Conservation (phyloP, 129 eudicot species). For the Flaveria sonorensis region DNA sequence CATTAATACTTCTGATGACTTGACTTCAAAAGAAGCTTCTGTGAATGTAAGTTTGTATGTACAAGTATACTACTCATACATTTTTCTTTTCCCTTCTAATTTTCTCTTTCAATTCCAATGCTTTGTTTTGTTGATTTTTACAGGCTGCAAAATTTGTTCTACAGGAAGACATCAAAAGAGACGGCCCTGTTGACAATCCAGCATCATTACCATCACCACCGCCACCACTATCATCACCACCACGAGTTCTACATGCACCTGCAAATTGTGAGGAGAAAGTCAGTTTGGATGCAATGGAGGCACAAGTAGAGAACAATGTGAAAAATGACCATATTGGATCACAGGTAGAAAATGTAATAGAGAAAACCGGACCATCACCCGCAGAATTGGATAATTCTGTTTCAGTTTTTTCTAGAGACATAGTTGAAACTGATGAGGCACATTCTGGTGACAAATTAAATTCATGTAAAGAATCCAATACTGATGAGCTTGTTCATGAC, state of each 20-base stretch:
- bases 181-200: constrained; percentile 32
- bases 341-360: constrained; percentile 45
- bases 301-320: constrained; percentile 35
- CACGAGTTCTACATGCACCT: constrained; percentile 24
- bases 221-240: not conserved
- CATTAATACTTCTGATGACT: constrained; percentile 25
- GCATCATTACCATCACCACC: constrained; percentile 26
- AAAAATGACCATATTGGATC: constrained; percentile 52
- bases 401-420: constrained; percentile 14
- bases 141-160: constrained; percentile 46
- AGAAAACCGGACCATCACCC: constrained; percentile 41
- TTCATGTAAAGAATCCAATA: constrained; percentile 28
- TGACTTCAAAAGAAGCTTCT: constrained; percentile 37
- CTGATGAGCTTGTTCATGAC: constrained; percentile 35
- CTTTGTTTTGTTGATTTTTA: constrained; percentile 23
- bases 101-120: not conserved
- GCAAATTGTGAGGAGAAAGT: constrained; percentile 40
- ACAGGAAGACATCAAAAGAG: constrained; percentile 33
- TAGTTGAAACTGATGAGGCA: constrained; percentile 29
- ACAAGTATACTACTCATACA: not conserved
- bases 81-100: not conserved
- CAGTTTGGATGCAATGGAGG: constrained; percentile 32
- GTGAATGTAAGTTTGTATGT: constrained; percentile 54
- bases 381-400: constrained; percentile 27
- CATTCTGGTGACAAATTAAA: constrained; percentile 30